phyloP scores from a whole-genome alignment of 768 basidiomycete species.

The Thelephora aurantiotincta region DNA sequence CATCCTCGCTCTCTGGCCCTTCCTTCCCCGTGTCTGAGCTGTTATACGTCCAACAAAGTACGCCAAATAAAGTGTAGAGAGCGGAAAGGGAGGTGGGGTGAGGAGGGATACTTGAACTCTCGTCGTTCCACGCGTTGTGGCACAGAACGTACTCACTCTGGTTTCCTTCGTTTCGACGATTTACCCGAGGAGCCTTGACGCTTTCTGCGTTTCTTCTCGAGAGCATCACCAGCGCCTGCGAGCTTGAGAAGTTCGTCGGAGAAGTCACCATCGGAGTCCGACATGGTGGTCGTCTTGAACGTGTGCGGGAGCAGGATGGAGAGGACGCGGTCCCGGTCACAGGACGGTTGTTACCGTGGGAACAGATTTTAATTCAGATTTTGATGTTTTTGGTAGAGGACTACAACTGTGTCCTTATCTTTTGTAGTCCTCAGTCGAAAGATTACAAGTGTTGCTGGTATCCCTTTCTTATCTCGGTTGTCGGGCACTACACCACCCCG shows the following conservation, averaged over 20 bases:
- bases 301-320: too few relatives aligned
- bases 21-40: constrained; percentile 34
- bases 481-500: too few relatives aligned
- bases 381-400: too few relatives aligned
- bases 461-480: too few relatives aligned
- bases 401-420: too few relatives aligned
- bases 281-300: constrained; percentile 20
- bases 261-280: constrained; percentile 36
- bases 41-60: background rate
- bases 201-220: constrained; percentile 46
- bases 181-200: constrained; percentile 23
- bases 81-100: background rate
- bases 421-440: too few relatives aligned
- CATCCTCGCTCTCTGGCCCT: constrained; percentile 50
- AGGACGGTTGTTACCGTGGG: too few relatives aligned
- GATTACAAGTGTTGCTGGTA: too few relatives aligned
- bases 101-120: background rate
- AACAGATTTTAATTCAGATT: too few relatives aligned
- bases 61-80: constrained; percentile 6
- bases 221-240: constrained; percentile 54
- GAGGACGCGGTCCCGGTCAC: too few relatives aligned
- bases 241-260: constrained; percentile 72
- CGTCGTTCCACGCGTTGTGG: background rate
- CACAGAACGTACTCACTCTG: constrained; percentile 38
- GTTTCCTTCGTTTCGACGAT: constrained; percentile 54